Evolutionary conservation across 1,284 basidiomycete species (phyloP).

Genomic region (Exobasidium rhododendri): DNA sequence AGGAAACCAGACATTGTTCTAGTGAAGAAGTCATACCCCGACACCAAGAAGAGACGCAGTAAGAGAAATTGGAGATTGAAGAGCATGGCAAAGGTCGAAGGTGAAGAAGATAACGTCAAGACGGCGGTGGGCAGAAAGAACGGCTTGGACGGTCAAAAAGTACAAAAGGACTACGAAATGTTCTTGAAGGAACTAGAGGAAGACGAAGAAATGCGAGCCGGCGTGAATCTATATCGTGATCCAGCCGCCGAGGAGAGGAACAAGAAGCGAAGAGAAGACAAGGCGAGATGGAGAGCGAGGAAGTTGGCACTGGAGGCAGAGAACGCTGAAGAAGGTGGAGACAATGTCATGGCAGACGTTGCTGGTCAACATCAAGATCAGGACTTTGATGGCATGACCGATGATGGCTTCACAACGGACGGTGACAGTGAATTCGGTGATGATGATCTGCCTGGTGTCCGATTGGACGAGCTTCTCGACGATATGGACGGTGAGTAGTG

Average conservation of each 20-base stretch:
- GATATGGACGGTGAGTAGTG: constrained; percentile 67
- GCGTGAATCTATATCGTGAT: constrained; percentile 81
- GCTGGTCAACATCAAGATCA: constrained; percentile 22
- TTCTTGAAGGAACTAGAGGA: constrained; percentile 95
- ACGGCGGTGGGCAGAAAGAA: constrained; percentile 86
- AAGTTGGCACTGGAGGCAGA: constrained; percentile 8
- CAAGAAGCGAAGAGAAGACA: constrained; percentile 56
- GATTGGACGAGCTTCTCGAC: constrained; percentile 83
- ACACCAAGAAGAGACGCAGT: constrained; percentile 84
- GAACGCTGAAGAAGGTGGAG: constrained; percentile 57
- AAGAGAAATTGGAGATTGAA: constrained; percentile 82
- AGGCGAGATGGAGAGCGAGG: constrained; percentile 16
- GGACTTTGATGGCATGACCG: constrained; percentile 31
- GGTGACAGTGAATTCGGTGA: constrained; percentile 69
- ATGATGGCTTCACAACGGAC: constrained; percentile 52
- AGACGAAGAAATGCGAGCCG: constrained; percentile 84
- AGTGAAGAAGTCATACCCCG: constrained; percentile 93
- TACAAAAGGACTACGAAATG: constrained; percentile 92
- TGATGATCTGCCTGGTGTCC: constrained; percentile 63
- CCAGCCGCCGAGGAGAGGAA: constrained; percentile 53
- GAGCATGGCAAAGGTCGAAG: constrained; percentile 90
- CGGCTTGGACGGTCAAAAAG: constrained; percentile 84
- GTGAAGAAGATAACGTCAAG: constrained; percentile 59
- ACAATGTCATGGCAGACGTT: constrained; percentile 34
- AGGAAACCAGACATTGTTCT: constrained; percentile 87